Conservation (phyloP, 345 rosid species). For the Lepidium sativum region DNA sequence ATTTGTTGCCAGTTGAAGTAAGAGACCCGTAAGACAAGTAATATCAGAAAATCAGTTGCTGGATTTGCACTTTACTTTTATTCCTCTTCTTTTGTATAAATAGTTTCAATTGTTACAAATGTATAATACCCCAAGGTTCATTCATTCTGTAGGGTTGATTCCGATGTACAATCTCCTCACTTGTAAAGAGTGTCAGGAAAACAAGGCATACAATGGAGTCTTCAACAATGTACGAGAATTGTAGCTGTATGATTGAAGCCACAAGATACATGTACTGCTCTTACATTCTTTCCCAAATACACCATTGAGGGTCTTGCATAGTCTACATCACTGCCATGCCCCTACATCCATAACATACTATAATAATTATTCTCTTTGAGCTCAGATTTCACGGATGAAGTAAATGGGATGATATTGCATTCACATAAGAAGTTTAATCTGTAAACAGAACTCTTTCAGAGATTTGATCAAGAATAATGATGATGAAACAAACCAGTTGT, state of each 20-base stretch:
- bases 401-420: not conserved
- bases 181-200: not conserved
- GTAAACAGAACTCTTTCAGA: not conserved
- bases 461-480: slow-evolving; percentile 7
- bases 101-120: not conserved
- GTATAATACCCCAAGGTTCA: not conserved
- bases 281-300: slow-evolving; percentile 40
- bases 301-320: slow-evolving; percentile 49
- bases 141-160: not conserved
- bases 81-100: not conserved
- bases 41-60: not conserved
- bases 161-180: slow-evolving; percentile 1
- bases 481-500: slow-evolving; percentile 63
- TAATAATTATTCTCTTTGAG: not conserved
- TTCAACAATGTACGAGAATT: slow-evolving; percentile 45
- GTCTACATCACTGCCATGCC: slow-evolving; percentile 89
- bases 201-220: not conserved
- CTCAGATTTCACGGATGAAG: not conserved
- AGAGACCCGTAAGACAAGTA: not conserved
- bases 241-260: slow-evolving; percentile 92
- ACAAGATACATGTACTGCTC: slow-evolving; percentile 68
- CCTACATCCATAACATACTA: slow-evolving; percentile 33
- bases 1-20: not conserved
- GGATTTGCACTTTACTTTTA: not conserved
- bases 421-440: not conserved